Evolutionary conservation across 441 rosid genomes (phyloP), one percentile per base, ranked within the genome.

Genomic region (Erodium texanum): DNA sequence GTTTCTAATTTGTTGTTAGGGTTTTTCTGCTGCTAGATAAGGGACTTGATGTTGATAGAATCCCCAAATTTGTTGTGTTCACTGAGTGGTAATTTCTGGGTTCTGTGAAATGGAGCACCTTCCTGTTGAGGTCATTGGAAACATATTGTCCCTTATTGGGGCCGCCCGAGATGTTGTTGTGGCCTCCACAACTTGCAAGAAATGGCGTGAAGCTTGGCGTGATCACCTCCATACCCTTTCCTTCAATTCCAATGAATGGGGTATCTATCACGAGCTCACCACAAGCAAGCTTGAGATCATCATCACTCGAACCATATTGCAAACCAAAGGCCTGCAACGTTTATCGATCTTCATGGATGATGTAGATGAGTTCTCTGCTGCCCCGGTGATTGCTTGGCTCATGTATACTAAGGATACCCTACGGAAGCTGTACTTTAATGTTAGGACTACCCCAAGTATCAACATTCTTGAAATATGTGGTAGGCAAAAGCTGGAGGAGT

Each of bases 321-420:
- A 92, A 69, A 92, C 92, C 68, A 77, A 75, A 0, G 88, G 89
- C 22, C 74, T 89, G 69, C 89, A 85, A 73, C 88, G 90, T 27
- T 75, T 92, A 24, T 83, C 85, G 0, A 78, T 92, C 77, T 72
- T 79, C 64, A 75, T 89, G 91, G 90, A 86, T 15, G 89, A 83
- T 16, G 85, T 81, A 0, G 86, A 83, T 15, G 83, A 83, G 74
- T 87, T 92, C 69, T 82, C 88, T 0, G 89, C 92, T 67, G 83
- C 92, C 16, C 83, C 88, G 2, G 87, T 87, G 66, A 81, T 86
- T 65, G 90, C 95, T 45, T 92, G 95, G 98, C 88, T 92, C 43
- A 77, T 85, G 90, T 82, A 86, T 74, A 88, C 92, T 0, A 80
- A 90, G 71, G 89, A 84, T 72, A 85, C 89, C 11, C 78, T 92